A percentile compares a stretch with the other conserved stretches of the same genome.
Conservation (phyloP, 768 basidiomycete species). For the Boletus rubroflammeus region DNA sequence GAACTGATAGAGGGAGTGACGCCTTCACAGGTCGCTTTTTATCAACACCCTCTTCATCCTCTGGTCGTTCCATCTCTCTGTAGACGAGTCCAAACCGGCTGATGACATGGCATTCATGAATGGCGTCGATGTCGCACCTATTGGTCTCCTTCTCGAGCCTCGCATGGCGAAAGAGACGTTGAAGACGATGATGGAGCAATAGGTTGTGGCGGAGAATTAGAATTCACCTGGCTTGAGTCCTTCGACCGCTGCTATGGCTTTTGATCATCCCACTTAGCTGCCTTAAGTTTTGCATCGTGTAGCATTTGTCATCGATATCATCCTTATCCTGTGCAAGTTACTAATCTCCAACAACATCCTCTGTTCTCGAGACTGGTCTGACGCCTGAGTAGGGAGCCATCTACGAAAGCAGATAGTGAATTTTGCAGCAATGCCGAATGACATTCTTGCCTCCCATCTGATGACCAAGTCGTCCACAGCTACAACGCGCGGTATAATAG, state of each 20-base stretch:
- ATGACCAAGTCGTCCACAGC: neutral
- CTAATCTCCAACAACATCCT: neutral
- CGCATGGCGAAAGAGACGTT: conserved; percentile 22
- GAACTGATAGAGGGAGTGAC: neutral
- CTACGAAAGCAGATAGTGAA: neutral
- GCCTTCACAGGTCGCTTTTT: conserved; percentile 49
- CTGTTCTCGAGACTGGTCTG: neutral
- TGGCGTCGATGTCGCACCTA: conserved; percentile 36
- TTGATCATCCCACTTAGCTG: neutral
- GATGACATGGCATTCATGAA: conserved; percentile 54
- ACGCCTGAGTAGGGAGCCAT: neutral
- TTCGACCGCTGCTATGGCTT: too few species aligned
- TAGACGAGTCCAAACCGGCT: conserved; percentile 47
- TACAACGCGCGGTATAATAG: neutral
- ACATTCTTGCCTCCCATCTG: neutral
- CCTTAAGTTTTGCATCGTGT: neutral
- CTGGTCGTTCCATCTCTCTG: conserved; percentile 53
- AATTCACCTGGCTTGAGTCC: neutral
- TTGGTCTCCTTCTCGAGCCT: conserved; percentile 51
- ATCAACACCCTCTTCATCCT: conserved; percentile 56
- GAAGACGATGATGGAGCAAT: conserved; percentile 1
- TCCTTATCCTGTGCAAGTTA: neutral
- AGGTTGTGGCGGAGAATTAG: neutral
- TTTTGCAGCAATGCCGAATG: neutral
- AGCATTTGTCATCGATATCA: too few species aligned